Evolutionary conservation across 192 early-diverging fungal species (phyloP).

Genomic region (Coemansia sp.): DNA sequence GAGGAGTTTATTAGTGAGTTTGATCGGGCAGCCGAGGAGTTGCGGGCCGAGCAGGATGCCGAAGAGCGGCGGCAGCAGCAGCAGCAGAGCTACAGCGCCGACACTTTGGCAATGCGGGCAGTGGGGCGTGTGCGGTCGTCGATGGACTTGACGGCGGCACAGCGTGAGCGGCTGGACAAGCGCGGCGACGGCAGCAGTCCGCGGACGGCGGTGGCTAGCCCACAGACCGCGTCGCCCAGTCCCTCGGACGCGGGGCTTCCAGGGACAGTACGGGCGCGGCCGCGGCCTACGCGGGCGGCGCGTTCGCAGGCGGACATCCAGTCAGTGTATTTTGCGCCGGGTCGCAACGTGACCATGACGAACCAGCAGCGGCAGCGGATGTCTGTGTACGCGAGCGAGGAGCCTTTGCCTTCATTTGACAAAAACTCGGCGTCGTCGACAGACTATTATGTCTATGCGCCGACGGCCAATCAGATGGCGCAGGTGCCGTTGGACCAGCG

Average conservation of each 20-base stretch:
- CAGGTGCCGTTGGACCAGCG: constrained; percentile 20
- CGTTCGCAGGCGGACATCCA: constrained; percentile 36
- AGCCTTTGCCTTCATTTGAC: constrained; percentile 10
- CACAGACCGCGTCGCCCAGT: neutral
- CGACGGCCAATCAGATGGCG: constrained; percentile 12
- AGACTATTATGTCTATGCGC: constrained; percentile 47
- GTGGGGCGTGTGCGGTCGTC: constrained; percentile 15
- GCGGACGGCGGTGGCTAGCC: constrained; percentile 7
- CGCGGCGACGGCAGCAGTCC: constrained; percentile 13
- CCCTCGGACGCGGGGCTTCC: neutral
- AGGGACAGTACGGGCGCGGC: constrained; percentile 11
- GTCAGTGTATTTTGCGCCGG: constrained; percentile 47
- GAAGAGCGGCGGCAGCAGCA: constrained; percentile 5
- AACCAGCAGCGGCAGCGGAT: constrained; percentile 32
- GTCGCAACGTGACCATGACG: constrained; percentile 38
- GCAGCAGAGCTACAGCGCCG: constrained; percentile 2
- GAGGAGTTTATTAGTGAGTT: constrained; percentile 34
- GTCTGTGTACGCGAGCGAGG: constrained; percentile 11
- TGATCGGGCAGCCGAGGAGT: constrained; percentile 29
- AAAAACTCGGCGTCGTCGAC: constrained; percentile 37
- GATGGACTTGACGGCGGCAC: constrained; percentile 25
- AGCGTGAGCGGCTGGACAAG: constrained; percentile 14
- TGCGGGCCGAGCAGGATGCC: constrained; percentile 8
- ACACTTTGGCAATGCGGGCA: constrained; percentile 7
- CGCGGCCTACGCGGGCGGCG: constrained; percentile 13